Percentiles rank a stretch among this genome's conserved stretches.
These are phyloP conservation scores for Sutorius australiensis DNA, from an alignment of 768 basidiomycete genomes.

Conservation along the genomic window DNA sequence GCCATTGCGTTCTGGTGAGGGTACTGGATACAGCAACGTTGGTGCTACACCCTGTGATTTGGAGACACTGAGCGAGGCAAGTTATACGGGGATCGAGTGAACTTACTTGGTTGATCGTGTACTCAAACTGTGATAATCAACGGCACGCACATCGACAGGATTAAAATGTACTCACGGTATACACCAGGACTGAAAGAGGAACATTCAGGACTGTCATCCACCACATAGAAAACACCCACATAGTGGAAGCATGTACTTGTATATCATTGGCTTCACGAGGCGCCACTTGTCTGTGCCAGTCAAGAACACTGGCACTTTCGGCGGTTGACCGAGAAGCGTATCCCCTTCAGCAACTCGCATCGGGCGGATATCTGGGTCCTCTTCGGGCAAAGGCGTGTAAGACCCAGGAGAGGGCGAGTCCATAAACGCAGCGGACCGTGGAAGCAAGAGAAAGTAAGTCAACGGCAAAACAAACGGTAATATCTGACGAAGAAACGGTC, in stretches of 20 bases:
- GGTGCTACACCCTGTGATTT: constrained; percentile 73
- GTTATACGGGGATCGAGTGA: neutral
- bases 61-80: neutral
- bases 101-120: constrained; percentile 81
- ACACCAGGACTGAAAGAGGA: constrained; percentile 48
- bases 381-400: constrained; percentile 38
- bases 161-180: constrained; percentile 43
- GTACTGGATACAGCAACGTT: constrained; percentile 84
- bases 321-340: constrained; percentile 24
- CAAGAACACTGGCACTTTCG: constrained; percentile 51
- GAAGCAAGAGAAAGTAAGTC: constrained; percentile 76
- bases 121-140: constrained; percentile 63
- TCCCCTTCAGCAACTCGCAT: constrained; percentile 29
- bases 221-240: constrained; percentile 47
- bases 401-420: constrained; percentile 34
- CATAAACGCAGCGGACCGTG: constrained; percentile 51
- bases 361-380: constrained; percentile 20
- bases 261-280: constrained; percentile 73
- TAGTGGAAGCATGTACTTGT: constrained; percentile 89
- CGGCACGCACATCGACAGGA: neutral
- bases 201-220: constrained; percentile 12
- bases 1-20: constrained; percentile 53
- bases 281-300: constrained; percentile 72
- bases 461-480: constrained; percentile 79
- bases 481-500: constrained; percentile 42